These are phyloP conservation scores for Globisporangium yorkense DNA, from an alignment of 352 stramenopile species.

Conservation along the genomic window DNA sequence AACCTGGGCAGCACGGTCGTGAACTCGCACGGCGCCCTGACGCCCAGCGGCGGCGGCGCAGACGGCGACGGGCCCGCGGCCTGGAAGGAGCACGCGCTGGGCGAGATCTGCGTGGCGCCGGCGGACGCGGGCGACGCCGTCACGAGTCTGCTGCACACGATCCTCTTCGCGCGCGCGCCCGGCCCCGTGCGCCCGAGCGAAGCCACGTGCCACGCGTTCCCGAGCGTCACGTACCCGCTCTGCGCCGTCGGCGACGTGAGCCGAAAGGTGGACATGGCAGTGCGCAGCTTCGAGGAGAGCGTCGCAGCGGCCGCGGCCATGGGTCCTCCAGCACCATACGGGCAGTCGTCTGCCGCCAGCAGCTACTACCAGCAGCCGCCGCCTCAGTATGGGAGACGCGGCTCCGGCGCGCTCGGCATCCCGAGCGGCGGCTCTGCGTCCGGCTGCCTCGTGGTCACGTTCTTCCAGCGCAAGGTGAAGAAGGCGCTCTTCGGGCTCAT, in stretches of 20 bases:
- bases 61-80: conserved; percentile 1
- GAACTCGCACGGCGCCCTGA: conserved; percentile 10
- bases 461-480: conserved; percentile 80
- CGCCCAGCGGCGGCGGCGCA: background rate
- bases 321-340: conserved; percentile 8
- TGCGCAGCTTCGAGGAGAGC: conserved; percentile 56
- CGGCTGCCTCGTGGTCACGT: conserved; percentile 60
- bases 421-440: conserved; percentile 9
- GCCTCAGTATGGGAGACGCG: conserved; percentile 20
- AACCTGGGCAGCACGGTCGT: conserved; percentile 9
- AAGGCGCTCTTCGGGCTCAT: conserved; percentile 80
- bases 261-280: conserved; percentile 71
- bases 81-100: conserved; percentile 61
- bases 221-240: conserved; percentile 68
- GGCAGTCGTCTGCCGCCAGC: conserved; percentile 13
- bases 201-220: conserved; percentile 71
- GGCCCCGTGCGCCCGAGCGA: conserved; percentile 69
- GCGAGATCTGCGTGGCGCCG: conserved; percentile 50
- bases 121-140: conserved; percentile 58
- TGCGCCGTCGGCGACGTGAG: conserved; percentile 73
- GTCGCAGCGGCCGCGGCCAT: conserved; percentile 14
- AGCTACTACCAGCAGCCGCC: conserved; percentile 10
- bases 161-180: conserved; percentile 73
- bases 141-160: conserved; percentile 70
- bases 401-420: conserved; percentile 13